phyloP scores from a whole-genome alignment of 2,329 filamentous ascomycete species.

The Xylaria sp. region DNA sequence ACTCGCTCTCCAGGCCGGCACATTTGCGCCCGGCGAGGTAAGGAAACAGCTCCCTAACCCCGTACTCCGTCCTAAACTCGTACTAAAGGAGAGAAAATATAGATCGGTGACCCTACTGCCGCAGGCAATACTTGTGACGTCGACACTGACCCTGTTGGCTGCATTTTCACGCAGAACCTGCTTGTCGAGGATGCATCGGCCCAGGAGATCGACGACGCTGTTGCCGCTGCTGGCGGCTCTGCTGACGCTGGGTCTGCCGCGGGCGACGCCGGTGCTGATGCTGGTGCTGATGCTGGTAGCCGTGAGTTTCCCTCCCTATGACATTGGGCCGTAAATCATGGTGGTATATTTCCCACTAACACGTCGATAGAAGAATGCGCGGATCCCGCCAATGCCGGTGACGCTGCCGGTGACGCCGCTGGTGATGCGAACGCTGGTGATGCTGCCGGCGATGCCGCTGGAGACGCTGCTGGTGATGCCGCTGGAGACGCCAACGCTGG shows the following conservation, averaged over 20 bases:
- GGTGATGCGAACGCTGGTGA: conserved; percentile 5
- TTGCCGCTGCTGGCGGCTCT: conserved; percentile 50
- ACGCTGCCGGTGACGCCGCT: conserved; percentile 30
- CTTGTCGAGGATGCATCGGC: conserved; percentile 65
- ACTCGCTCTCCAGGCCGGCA: conserved; percentile 69
- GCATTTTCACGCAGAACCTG: conserved; percentile 66
- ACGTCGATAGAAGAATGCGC: conserved; percentile 3
- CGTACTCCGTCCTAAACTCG: neutral
- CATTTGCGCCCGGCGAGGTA: conserved; percentile 70
- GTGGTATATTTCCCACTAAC: neutral
- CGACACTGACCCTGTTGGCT: conserved; percentile 60
- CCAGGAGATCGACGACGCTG: conserved; percentile 65
- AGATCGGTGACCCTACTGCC: conserved; percentile 52
- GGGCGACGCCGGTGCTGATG: conserved; percentile 7
- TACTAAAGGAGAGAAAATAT: conserved; percentile 19
- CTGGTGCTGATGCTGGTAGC: conserved; percentile 4
- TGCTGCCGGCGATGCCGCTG: conserved; percentile 11
- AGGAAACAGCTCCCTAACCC: conserved; percentile 47
- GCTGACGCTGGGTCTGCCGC: neutral
- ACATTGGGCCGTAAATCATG: neutral
- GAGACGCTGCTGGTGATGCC: conserved; percentile 24
- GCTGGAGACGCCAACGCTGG: conserved; percentile 19
- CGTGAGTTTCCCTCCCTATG: neutral
- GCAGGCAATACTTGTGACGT: conserved; percentile 66
- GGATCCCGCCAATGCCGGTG: conserved; percentile 6